Evolutionary conservation across 805 yeast genomes (phyloP), one percentile per base, ranked within the genome.

Genomic region (Wickerhamomyces strasburgensis): DNA sequence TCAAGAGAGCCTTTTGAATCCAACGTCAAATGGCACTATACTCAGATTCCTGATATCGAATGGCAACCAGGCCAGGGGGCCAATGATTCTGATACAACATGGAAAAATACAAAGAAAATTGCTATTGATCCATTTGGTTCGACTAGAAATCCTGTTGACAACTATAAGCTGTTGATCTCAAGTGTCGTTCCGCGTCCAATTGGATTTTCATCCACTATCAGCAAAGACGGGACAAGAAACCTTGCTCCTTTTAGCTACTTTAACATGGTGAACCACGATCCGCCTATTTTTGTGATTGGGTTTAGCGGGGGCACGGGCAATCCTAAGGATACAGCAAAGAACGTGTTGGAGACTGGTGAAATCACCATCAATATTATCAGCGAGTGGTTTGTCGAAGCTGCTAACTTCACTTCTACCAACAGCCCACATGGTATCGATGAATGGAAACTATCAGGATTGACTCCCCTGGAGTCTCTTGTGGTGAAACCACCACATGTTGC

Each of bases 331-430:
- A 66, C 82, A 5, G 58, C 63, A 37, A 46, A 42, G 8, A 77
- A 77, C 47, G 49, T 78, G 14, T 48, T 72, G 17, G 75, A 68
- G 17, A 74, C 78, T 2, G 60, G 57, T 4, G 84, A 78, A 48
- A 64, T 69, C 35, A 72, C 80, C 14, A 66, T 78, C 46, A 78
- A 70, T 51, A 64, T 78, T 32, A 65, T 78, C 29, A 64, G 76
- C 35, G 84, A 79, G 54, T 78, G 81, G 82, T 73, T 76, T 44
- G 57, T 70, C 19, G 84, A 78, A 42, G 84, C 83, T 17, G 80
- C 83, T 6, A 77, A 79, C 49, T 68, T 58, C 40, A 55, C 74
- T 10, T 57, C 70, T 14, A 63, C 61, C 19, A 57, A 66, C 44
- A 66, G 78, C 1, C 83, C 83, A 4, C 31, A 50, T 0, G 73